These are phyloP conservation scores for Amanita rubescens DNA, from an alignment of 768 basidiomycete species.

Conservation along the genomic window DNA sequence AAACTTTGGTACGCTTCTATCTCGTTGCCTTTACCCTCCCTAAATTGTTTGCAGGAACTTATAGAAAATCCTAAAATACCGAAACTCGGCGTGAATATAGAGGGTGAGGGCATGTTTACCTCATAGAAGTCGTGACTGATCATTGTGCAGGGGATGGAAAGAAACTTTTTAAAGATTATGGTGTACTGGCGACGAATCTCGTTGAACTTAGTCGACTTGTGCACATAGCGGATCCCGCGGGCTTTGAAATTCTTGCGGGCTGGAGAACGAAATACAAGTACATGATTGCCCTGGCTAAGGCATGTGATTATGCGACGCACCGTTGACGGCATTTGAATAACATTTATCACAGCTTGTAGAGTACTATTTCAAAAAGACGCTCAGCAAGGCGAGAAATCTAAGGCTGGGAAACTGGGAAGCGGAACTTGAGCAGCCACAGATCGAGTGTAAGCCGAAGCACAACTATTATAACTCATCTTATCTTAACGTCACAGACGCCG, in stretches of 20 bases:
- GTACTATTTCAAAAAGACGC: constrained; percentile 22
- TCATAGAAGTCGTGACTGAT: not conserved
- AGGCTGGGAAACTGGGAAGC: constrained; percentile 30
- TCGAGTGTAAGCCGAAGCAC: constrained; percentile 19
- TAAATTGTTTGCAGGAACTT: constrained; percentile 15
- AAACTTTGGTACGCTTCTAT: constrained; percentile 14
- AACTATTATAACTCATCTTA: not conserved
- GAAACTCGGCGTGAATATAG: constrained; percentile 27
- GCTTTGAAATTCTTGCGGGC: not conserved
- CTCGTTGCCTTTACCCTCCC: not conserved
- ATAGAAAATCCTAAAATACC: constrained; percentile 23
- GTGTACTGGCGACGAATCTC: constrained; percentile 25
- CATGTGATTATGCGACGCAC: constrained; percentile 6
- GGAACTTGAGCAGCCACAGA: constrained; percentile 14
- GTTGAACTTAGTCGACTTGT: constrained; percentile 29
- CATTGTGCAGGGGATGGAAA: constrained; percentile 25
- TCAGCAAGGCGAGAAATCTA: constrained; percentile 21
- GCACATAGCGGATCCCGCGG: constrained; percentile 20
- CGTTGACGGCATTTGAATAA: not conserved
- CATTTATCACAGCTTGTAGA: constrained; percentile 21
- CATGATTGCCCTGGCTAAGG: constrained; percentile 27
- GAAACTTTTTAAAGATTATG: constrained; percentile 32
- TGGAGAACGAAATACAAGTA: constrained; percentile 15
- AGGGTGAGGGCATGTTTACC: constrained; percentile 16
- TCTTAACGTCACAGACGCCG: constrained; percentile 22